Evolutionary conservation across 2,329 filamentous ascomycete genomes (phyloP), one percentile per base, ranked within the genome.

Genomic region (Pseudopyrenochaeta lycopersici): DNA sequence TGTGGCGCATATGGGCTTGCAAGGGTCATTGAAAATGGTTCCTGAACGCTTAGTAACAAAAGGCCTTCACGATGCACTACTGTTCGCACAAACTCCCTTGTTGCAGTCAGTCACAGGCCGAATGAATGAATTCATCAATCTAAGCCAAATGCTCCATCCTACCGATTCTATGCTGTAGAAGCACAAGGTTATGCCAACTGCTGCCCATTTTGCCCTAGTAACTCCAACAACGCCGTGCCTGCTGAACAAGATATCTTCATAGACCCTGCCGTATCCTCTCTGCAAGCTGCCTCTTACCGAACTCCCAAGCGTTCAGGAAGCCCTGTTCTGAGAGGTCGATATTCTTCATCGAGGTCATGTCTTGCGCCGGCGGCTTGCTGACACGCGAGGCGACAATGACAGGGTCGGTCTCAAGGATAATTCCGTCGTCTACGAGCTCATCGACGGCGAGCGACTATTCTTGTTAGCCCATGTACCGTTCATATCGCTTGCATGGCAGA

Each of bases 251-350:
- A 51, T 32, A 43, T 46, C 46, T 51, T 62, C 52, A 75, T 49
- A 75, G 59, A 54, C 91, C 90, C 78, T 96, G 91, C 74, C 94
- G 87, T 83, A 97, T 83, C 84, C 92, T 90, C 79, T 97, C 93
- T 39, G 91, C 90, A 72, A 97, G 79, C 79, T 96, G 94, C 69
- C 89, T 89, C 83, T 95, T 96, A 75, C 93, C 94, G 76, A 97
- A 90, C 76, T 97, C 91, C 78, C 93, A 95, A 64, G 94, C 83
- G 80, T 97, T 97, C 78, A 97, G 88, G 76, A 98, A 87, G 45
- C 94, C 94, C 78, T 97, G 92, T 78, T 98, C 94, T 70, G 92
- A 96, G 50, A 98, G 87, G 76, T 98, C 94, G 77, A 98, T 94
- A 73, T 90, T 91, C 82, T 95, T 92, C 77, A 97, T 86, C 73